Base-by-base conservation (phyloP, 345 rosid species). In the Euclidium syriacum region DNA sequence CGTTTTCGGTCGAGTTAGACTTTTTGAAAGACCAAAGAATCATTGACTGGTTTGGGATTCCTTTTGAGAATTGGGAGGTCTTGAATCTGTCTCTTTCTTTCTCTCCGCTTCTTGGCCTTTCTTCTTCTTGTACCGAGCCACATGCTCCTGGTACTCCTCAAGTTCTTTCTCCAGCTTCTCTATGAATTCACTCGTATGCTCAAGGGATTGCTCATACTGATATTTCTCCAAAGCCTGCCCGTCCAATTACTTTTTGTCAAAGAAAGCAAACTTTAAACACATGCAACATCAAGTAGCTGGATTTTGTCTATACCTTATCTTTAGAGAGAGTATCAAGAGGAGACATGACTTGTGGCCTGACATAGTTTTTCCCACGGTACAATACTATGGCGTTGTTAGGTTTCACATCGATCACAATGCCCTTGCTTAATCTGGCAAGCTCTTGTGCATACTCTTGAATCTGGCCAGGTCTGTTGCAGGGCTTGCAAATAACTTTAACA, bases 151-250 rank as follows among this genome's bases (percentile, higher is more conserved):
- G 72, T 84, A 88, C 64, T 83, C 91, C 63, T 88, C 81, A 29
- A 88, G 86, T 76, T 91, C 96, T 61, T 80, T 80, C 82, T 91
- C 96, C 80, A 91, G 58, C 83, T 82, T 91, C 62, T 88, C 98
- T 50, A 91, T 84, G 75, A 88, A 91, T 67, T 82, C 84, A 71
- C 98, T 86, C 18, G 92, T 88, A 75, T 91, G 98, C 76, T 86
- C 96, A 32, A 91, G 92, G 12, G 98, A 91, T 67, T 91, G 98
- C 76, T 77, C 78, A 49, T 67, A 86, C 73, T 54, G 78, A 64
- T 83, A 88, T 74, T 86, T 91, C 68, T 91, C 95, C 82, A 88
- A 60, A 17, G 96, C 98, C 96, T 88, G 77, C 51, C 39, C 46
- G 65, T 24, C 19, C 22, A 68, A 40, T 41, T 11, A 47, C 23